These are phyloP conservation scores for Tylopilus subfusipes DNA, from an alignment of 768 basidiomycete genomes.

Conservation along the genomic window DNA sequence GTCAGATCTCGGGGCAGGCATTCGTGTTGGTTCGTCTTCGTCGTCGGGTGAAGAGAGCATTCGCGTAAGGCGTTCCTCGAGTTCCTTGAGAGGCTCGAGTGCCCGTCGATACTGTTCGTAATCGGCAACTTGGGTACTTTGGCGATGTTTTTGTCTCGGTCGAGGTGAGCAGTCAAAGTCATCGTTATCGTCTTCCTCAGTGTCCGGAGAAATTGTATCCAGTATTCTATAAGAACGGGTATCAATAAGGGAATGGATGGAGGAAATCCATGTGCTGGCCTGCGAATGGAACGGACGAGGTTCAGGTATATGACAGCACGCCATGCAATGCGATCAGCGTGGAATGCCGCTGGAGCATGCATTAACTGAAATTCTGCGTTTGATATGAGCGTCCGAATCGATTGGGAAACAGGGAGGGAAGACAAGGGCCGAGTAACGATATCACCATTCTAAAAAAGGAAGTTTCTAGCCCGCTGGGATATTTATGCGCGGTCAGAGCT, in stretches of 20 bases:
- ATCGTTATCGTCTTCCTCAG: conserved; percentile 55
- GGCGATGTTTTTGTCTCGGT: conserved; percentile 37
- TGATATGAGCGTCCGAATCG: conserved; percentile 17
- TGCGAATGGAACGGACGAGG: conserved; percentile 75
- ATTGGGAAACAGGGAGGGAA: neutral
- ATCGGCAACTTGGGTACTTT: conserved; percentile 48
- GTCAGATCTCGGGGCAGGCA: conserved; percentile 38
- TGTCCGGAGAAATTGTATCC: conserved; percentile 67
- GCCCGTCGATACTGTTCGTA: conserved; percentile 59
- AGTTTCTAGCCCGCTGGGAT: neutral
- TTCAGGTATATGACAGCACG: conserved; percentile 86
- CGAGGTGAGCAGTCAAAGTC: conserved; percentile 53
- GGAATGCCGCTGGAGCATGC: conserved; percentile 73
- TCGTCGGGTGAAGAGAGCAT: conserved; percentile 67
- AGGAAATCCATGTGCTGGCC: conserved; percentile 40
- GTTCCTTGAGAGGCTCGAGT: conserved; percentile 63
- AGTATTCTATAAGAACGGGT: conserved; percentile 50
- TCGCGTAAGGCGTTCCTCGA: conserved; percentile 67
- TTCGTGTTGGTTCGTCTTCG: conserved; percentile 61
- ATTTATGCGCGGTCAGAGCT: neutral
- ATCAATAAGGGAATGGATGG: conserved; percentile 1
- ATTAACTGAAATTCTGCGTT: conserved; percentile 76
- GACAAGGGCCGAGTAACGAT: conserved; percentile 1
- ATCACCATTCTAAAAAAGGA: conserved; percentile 5
- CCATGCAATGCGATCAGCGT: conserved; percentile 80